Conservation (phyloP, 768 basidiomycete species). For the Coprinopsis marcescibilis region DNA sequence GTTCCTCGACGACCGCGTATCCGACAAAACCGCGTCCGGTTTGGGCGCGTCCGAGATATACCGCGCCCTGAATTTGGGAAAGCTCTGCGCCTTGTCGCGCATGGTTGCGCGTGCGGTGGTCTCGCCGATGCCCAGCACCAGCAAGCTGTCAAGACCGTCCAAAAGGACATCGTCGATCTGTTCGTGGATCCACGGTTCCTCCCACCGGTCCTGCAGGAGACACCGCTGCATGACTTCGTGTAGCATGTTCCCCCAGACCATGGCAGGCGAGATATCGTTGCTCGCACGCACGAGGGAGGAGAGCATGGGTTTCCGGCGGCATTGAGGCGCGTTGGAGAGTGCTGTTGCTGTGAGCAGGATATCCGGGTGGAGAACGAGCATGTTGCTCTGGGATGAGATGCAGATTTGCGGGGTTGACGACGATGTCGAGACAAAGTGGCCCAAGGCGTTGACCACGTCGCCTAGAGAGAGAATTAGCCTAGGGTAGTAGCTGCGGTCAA, state of each 20-base stretch:
- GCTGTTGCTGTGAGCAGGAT: slow-evolving; percentile 86
- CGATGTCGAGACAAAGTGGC: slow-evolving; percentile 28
- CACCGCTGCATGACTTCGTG: slow-evolving; percentile 89
- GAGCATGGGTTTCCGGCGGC: slow-evolving; percentile 83
- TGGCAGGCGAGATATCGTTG: slow-evolving; percentile 55
- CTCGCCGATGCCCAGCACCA: slow-evolving; percentile 51
- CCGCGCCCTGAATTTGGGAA: slow-evolving; percentile 55
- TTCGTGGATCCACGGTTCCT: slow-evolving; percentile 52
- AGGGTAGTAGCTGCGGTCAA: not conserved
- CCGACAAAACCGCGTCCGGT: slow-evolving; percentile 59
- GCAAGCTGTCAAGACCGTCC: slow-evolving; percentile 52
- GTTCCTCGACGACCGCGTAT: slow-evolving; percentile 51
- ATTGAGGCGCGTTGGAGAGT: slow-evolving; percentile 77
- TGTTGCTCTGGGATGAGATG: slow-evolving; percentile 58
- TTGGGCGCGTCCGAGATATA: slow-evolving; percentile 65
- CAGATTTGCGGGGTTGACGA: slow-evolving; percentile 34
- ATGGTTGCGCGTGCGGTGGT: slow-evolving; percentile 12
- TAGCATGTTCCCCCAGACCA: slow-evolving; percentile 90
- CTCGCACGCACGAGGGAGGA: slow-evolving; percentile 53
- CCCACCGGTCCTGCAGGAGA: slow-evolving; percentile 57
- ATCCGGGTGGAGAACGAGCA: slow-evolving; percentile 89
- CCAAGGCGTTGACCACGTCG: slow-evolving; percentile 78
- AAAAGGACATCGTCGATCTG: slow-evolving; percentile 52
- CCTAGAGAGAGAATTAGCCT: slow-evolving; percentile 34
- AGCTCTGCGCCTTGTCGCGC: slow-evolving; percentile 49